A percentile compares a stretch with the other conserved stretches of the same genome.
Conservation (phyloP, 352 stramenopile genomes). For the Thalassiosira mediterranea region DNA sequence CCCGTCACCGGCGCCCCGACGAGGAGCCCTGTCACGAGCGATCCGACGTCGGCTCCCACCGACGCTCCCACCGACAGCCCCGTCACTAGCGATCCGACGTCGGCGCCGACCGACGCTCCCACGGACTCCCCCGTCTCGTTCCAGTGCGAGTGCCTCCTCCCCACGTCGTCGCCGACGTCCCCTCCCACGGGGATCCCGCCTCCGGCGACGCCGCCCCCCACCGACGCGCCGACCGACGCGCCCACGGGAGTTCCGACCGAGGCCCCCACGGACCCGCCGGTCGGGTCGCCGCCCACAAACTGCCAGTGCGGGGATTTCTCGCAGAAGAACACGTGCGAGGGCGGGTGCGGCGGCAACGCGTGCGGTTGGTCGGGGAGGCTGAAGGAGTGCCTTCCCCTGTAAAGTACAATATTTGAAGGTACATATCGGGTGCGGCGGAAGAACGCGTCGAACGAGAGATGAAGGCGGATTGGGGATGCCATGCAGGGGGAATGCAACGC, state of each 20-base stretch:
- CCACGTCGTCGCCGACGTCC: conserved; percentile 1
- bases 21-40: not conserved
- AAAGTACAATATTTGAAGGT: too few relatives aligned
- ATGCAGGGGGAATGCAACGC: too few relatives aligned
- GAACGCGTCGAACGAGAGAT: too few relatives aligned
- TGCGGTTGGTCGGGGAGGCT: not conserved
- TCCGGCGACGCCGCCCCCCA: conserved; percentile 7
- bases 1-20: not conserved
- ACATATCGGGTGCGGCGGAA: too few relatives aligned
- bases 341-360: not conserved
- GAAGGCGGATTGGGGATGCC: too few relatives aligned
- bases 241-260: conserved; percentile 5
- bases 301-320: not conserved
- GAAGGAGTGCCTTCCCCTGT: not conserved
- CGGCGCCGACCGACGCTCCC: not conserved
- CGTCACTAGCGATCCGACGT: not conserved
- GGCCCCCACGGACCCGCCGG: too few relatives aligned
- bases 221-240: conserved; percentile 3
- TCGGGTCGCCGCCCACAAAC: too few relatives aligned
- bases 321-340: not conserved
- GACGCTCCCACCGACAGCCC: not conserved
- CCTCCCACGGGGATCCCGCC: conserved; percentile 7
- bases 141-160: not conserved
- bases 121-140: not conserved
- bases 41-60: not conserved